These are phyloP conservation scores for Orbilia oligospora DNA, from an alignment of 2,329 filamentous ascomycete species.

Conservation along the genomic window DNA sequence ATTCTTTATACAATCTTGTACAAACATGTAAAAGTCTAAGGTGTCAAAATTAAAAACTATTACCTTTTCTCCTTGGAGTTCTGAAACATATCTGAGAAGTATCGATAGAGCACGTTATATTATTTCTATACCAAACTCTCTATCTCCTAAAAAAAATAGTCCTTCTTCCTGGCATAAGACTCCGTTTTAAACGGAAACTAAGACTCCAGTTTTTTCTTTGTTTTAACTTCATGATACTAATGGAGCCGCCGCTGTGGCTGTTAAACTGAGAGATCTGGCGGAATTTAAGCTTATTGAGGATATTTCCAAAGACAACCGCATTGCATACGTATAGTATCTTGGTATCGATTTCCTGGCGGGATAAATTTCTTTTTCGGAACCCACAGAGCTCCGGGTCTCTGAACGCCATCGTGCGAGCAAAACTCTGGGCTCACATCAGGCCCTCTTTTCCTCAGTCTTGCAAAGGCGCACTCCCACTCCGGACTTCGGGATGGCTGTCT, in stretches of 20 bases:
- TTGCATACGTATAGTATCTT: constrained; percentile 4
- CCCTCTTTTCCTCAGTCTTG: constrained; percentile 6
- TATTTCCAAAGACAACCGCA: constrained; percentile 8
- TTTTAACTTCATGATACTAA: not conserved
- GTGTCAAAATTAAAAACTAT: not conserved
- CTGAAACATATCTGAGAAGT: constrained; percentile 13
- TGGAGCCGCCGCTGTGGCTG: constrained; percentile 23
- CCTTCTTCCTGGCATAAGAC: not conserved
- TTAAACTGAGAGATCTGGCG: constrained; percentile 30
- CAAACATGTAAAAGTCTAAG: constrained; percentile 12
- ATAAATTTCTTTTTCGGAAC: constrained; percentile 19
- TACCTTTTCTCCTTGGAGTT: not conserved
- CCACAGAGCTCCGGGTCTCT: constrained; percentile 22
- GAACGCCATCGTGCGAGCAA: constrained; percentile 23
- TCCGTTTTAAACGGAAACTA: constrained; percentile 8
- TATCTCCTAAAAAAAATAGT: constrained; percentile 5
- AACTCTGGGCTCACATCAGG: constrained; percentile 20
- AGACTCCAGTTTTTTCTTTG: not conserved
- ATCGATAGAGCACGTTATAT: constrained; percentile 11
- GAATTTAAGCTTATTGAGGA: constrained; percentile 35
- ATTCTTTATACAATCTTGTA: not conserved
- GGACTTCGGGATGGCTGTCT: constrained; percentile 2
- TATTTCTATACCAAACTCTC: constrained; percentile 13
- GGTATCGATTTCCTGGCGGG: constrained; percentile 13
- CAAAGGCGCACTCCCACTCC: not conserved